Evolutionary conservation across 768 basidiomycete species (phyloP).

Genomic region (Amanita muscaria): DNA sequence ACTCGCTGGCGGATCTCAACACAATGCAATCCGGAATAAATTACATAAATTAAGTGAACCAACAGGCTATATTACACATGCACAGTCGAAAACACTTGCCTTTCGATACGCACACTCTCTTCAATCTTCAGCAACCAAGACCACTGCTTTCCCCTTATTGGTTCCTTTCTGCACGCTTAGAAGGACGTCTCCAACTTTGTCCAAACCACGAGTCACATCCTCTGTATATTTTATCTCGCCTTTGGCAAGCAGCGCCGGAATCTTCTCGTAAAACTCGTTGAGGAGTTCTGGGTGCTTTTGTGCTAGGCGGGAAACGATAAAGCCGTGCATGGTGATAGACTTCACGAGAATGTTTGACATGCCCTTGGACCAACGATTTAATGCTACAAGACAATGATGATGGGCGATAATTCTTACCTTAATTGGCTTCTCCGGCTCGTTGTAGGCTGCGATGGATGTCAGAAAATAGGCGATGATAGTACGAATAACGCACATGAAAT

Average conservation of each 20-base stretch:
- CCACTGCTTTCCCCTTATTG: conserved; percentile 21
- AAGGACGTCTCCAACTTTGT: conserved; percentile 29
- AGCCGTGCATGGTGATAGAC: conserved; percentile 36
- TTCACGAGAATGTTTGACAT: conserved; percentile 29
- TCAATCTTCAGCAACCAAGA: conserved; percentile 19
- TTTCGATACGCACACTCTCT: not conserved
- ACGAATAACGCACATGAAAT: conserved; percentile 1
- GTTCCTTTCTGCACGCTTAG: conserved; percentile 20
- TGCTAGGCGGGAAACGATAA: conserved; percentile 25
- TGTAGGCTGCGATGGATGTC: conserved; percentile 5
- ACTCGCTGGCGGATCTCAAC: too few relatives aligned
- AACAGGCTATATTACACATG: too few relatives aligned
- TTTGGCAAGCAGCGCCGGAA: conserved; percentile 28
- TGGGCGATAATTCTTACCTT: conserved; percentile 6
- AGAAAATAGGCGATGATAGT: not conserved
- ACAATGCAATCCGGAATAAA: too few relatives aligned
- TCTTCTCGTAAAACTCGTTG: conserved; percentile 26
- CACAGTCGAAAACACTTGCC: too few relatives aligned
- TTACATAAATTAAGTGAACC: too few relatives aligned
- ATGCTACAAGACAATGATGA: not conserved
- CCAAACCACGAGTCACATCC: conserved; percentile 27
- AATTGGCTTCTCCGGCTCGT: conserved; percentile 4
- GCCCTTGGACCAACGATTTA: conserved; percentile 23
- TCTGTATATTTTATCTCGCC: conserved; percentile 33
- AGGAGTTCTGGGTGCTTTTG: conserved; percentile 18